Conservation (phyloP, 2,329 filamentous ascomycete species). For the Colletotrichum camelliae region DNA sequence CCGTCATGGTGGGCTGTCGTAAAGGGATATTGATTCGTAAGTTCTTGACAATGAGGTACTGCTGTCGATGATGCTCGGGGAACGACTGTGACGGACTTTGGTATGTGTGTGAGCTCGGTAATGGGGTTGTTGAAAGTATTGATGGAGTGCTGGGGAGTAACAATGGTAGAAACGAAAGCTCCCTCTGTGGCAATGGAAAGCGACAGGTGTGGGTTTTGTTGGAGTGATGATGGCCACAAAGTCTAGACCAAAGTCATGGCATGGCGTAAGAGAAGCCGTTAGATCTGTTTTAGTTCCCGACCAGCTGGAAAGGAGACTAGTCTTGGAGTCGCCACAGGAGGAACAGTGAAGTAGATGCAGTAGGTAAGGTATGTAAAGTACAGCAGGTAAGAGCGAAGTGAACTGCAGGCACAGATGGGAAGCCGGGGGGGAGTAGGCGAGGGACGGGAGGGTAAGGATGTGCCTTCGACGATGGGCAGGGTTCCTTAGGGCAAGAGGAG, state of each 20-base stretch:
- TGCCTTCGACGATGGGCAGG: not conserved
- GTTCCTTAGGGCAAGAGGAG: conserved; percentile 2
- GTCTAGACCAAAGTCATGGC: conserved; percentile 14
- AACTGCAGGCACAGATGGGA: not conserved
- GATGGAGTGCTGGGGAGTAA: not conserved
- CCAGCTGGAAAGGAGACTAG: conserved; percentile 1
- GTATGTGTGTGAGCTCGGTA: not conserved
- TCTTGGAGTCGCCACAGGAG: not conserved
- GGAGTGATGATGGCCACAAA: not conserved
- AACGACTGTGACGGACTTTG: not conserved
- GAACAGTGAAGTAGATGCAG: not conserved
- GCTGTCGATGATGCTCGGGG: not conserved
- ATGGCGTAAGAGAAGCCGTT: conserved; percentile 22
- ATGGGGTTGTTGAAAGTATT: not conserved
- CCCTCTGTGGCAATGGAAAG: not conserved
- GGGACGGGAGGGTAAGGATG: conserved; percentile 2
- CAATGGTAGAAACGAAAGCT: fast-evolving
- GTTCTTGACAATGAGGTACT: not conserved
- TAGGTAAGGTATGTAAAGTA: not conserved
- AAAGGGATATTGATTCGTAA: not conserved
- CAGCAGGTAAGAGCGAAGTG: not conserved
- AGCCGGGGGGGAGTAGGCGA: not conserved
- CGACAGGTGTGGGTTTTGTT: not conserved
- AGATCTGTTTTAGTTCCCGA: conserved; percentile 6
- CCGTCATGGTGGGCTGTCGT: conserved; percentile 30